These are phyloP conservation scores for Irpex sp. DNA, from an alignment of 1,284 basidiomycete genomes.

Conservation along the genomic window DNA sequence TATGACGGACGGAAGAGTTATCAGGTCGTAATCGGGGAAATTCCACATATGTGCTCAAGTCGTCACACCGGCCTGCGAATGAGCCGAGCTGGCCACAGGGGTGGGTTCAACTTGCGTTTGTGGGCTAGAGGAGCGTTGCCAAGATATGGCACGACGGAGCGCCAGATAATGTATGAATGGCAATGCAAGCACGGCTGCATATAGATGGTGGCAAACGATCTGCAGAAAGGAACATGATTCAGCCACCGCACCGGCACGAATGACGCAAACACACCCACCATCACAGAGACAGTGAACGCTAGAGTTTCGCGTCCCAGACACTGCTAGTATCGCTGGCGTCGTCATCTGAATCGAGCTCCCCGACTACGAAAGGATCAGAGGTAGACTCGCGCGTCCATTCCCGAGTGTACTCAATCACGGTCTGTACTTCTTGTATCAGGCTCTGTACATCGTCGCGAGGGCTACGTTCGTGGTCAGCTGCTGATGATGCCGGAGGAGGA, in stretches of 20 bases:
- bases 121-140: too few relatives aligned
- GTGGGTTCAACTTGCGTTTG: too few relatives aligned
- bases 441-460: background rate
- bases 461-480: background rate
- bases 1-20: too few relatives aligned
- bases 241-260: background rate
- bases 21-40: too few relatives aligned
- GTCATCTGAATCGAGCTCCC: constrained; percentile 2
- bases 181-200: too few relatives aligned
- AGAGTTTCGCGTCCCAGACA: background rate
- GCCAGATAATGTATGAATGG: too few relatives aligned
- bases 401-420: constrained; percentile 9
- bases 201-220: too few relatives aligned
- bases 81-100: too few relatives aligned
- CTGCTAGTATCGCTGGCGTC: background rate
- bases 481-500: background rate
- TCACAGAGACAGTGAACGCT: background rate
- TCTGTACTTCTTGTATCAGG: constrained; percentile 15
- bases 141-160: too few relatives aligned
- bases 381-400: background rate
- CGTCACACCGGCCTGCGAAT: too few relatives aligned
- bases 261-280: background rate
- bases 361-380: constrained; percentile 11
- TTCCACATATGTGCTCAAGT: too few relatives aligned
- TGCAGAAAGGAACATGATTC: too few relatives aligned